phyloP scores from a whole-genome alignment of 2,329 filamentous ascomycete genomes.

The Coniochaeta prunicola region DNA sequence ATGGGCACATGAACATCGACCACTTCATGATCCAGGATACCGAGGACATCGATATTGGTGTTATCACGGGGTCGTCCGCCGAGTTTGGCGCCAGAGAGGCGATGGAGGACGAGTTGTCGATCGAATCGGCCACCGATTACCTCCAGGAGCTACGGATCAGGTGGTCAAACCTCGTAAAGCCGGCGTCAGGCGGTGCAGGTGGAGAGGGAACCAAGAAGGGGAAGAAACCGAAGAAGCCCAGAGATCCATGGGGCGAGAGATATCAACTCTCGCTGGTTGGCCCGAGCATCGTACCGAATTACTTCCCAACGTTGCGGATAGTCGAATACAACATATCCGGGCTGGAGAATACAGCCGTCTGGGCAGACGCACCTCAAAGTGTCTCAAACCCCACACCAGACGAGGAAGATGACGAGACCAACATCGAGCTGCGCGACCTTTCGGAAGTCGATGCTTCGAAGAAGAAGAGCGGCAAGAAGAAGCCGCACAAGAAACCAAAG shows the following conservation, averaged over 20 bases:
- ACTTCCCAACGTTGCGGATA: constrained; percentile 84
- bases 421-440: constrained; percentile 17
- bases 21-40: constrained; percentile 92
- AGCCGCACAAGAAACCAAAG: constrained; percentile 36
- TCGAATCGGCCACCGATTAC: constrained; percentile 69
- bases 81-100: constrained; percentile 22
- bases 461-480: constrained; percentile 25
- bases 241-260: constrained; percentile 75
- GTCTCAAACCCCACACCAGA: not conserved
- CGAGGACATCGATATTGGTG: constrained; percentile 60
- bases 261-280: constrained; percentile 76
- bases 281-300: constrained; percentile 87
- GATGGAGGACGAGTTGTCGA: constrained; percentile 48
- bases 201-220: constrained; percentile 29
- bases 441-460: constrained; percentile 7
- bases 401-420: not conserved
- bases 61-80: constrained; percentile 22
- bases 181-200: constrained; percentile 18
- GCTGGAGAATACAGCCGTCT: constrained; percentile 49
- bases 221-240: constrained; percentile 46
- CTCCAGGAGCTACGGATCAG: constrained; percentile 65
- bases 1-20: constrained; percentile 97
- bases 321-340: constrained; percentile 88
- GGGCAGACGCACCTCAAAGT: constrained; percentile 28
- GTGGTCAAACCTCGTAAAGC: constrained; percentile 71